Base-by-base conservation (phyloP, 768 basidiomycete species). In the Termitomyces sp. region DNA sequence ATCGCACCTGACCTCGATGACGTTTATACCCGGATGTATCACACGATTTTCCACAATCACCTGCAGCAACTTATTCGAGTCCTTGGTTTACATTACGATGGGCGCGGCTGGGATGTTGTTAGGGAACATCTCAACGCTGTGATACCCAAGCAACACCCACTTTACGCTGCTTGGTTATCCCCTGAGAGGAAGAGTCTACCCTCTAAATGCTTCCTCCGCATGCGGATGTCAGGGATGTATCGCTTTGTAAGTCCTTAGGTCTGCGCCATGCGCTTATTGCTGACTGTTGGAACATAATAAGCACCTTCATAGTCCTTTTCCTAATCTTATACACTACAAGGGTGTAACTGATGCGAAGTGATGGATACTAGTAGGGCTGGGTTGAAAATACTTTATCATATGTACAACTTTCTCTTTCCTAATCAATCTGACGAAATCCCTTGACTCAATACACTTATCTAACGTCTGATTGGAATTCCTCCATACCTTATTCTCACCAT, bases 1-100 rank as follows among this genome's bases (percentile, higher is more conserved):
- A 73, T 81, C 31, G 79, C 80, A 9, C 64, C 72, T 3, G 77
- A 78, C 36, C 67, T 81, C 36, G 79, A 83, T 48, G 82, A 82
- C 34, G 82, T 83, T 41, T 82, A 83, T 61, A 77, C 74, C 37
- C 73, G 79, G 53, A 79, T 81, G 76, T 83, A 83, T 61, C 82
- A 84, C 69, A 79, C 81, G 2, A 71, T 80, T 59, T 74, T 84
- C 53, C 81, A 83, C 68, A 84, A 83, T 59, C 82, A 85, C 51
- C 69, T 85, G 29, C 83, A 85, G 62, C 82, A 80, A 59, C 76
- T 84, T 43, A 79, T 83, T 55, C 77, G 83, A 2, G 77, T 85
- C 5, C 76, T 85, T 55, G 81, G 73, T 12, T 68, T 85, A 16
- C 83, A 85, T 64, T 80, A 83, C 63, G 79, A 75, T 48, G 81